Conservation (phyloP, 1,284 basidiomycete species). For the Spongispora temasekensis region DNA sequence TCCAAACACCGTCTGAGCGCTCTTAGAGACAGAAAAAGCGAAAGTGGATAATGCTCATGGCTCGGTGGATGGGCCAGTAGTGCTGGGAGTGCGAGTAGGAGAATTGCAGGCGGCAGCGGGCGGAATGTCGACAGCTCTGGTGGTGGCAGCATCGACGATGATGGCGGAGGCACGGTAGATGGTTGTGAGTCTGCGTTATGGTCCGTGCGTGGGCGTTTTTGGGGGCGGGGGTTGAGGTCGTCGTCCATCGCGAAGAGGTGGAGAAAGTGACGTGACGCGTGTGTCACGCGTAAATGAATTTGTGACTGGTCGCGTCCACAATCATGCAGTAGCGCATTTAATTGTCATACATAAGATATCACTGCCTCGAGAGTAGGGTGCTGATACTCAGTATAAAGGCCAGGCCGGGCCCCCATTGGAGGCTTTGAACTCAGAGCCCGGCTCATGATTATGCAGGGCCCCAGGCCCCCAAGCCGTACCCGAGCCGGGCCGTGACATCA, state of each 20-base stretch:
- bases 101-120: constrained; percentile 47
- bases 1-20: constrained; percentile 57
- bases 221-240: constrained; percentile 23
- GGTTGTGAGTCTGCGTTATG: background rate
- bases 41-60: constrained; percentile 52
- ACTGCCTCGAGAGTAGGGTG: too few species aligned
- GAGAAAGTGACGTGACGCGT: background rate
- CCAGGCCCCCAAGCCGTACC: too few species aligned
- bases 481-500: too few species aligned
- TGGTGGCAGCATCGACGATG: background rate
- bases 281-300: constrained; percentile 32
- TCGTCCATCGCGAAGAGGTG: constrained; percentile 20
- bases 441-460: too few species aligned
- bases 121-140: constrained; percentile 15
- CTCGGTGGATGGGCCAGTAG: constrained; percentile 63
- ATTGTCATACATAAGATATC: background rate
- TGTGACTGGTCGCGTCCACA: constrained; percentile 33
- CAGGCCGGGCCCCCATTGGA: too few species aligned
- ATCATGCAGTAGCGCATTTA: background rate
- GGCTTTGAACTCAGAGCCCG: too few species aligned
- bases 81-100: constrained; percentile 61
- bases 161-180: background rate
- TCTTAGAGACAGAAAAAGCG: constrained; percentile 55
- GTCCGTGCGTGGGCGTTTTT: constrained; percentile 28
- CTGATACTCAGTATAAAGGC: too few species aligned